Conservation (phyloP, 2,329 filamentous ascomycete genomes). For the Lachnellula suecica region DNA sequence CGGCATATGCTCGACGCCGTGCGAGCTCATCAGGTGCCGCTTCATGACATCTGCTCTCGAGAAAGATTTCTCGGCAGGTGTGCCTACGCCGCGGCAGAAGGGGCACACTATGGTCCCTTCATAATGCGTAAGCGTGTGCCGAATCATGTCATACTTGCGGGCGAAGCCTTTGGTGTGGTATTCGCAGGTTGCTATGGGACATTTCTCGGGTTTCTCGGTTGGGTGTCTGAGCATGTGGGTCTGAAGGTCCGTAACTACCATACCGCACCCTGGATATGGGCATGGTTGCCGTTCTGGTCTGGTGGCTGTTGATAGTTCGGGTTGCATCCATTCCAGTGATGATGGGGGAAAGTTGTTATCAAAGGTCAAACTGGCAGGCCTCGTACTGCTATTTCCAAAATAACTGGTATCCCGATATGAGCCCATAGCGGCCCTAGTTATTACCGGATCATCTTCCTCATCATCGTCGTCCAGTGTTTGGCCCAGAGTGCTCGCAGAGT, state of each 20-base stretch:
- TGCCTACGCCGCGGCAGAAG: conserved; percentile 85
- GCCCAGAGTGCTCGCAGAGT: neutral
- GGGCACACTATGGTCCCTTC: conserved; percentile 96
- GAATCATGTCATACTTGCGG: conserved; percentile 94
- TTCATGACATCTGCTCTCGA: conserved; percentile 96
- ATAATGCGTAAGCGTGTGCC: conserved; percentile 92
- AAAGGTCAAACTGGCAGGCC: neutral
- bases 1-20: conserved; percentile 87
- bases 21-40: conserved; percentile 84
- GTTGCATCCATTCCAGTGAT: neutral
- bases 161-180: conserved; percentile 92
- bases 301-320: neutral
- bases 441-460: neutral
- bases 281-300: conserved; percentile 33
- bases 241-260: conserved; percentile 60
- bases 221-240: conserved; percentile 96
- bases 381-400: neutral
- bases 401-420: neutral
- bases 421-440: neutral
- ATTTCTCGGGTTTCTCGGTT: conserved; percentile 88
- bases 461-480: too few relatives aligned
- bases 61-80: conserved; percentile 86
- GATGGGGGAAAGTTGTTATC: neutral
- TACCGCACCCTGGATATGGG: conserved; percentile 53
- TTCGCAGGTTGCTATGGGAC: conserved; percentile 85